phyloP scores from a whole-genome alignment of 1,284 basidiomycete species.

The Apiotrichum mycotoxinovorans region DNA sequence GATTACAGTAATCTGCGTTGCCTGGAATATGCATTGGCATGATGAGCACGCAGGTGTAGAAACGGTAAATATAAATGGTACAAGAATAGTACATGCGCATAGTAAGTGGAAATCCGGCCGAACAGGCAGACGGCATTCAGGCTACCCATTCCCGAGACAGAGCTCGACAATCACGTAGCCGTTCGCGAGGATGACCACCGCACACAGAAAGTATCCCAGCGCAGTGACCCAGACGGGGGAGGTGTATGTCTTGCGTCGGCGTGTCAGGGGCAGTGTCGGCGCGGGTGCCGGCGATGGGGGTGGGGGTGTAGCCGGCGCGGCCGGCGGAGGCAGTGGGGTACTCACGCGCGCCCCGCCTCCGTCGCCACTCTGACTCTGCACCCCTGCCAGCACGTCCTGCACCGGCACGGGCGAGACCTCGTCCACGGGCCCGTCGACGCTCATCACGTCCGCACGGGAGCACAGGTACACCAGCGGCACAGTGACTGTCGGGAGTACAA shows the following conservation, averaged over 20 bases:
- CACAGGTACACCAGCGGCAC: conserved; percentile 76
- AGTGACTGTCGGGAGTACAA: conserved; percentile 83
- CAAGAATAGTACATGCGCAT: no score
- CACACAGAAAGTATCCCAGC: conserved; percentile 60
- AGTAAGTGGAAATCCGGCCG: no score
- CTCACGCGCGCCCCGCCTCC: background rate
- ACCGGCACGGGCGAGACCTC: conserved; percentile 3
- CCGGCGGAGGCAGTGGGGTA: background rate
- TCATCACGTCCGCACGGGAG: conserved; percentile 66
- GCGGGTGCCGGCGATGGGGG: background rate
- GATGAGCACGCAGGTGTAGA: no score
- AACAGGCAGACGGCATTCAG: no score
- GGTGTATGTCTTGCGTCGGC: conserved; percentile 52
- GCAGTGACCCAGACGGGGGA: conserved; percentile 58
- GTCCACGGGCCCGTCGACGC: conserved; percentile 51
- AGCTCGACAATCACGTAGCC: conserved; percentile 48
- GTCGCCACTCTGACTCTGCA: background rate
- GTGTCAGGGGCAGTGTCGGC: background rate
- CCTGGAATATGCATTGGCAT: no score
- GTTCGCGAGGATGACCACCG: conserved; percentile 65
- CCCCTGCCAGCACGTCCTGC: conserved; percentile 1
- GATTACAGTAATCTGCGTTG: no score
- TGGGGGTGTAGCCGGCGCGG: background rate
- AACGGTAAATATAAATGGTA: no score
- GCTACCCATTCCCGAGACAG: conserved; percentile 30